These are phyloP conservation scores for Wickerhamomyces chaumierensis DNA, from an alignment of 805 yeast genomes.

Conservation along the genomic window DNA sequence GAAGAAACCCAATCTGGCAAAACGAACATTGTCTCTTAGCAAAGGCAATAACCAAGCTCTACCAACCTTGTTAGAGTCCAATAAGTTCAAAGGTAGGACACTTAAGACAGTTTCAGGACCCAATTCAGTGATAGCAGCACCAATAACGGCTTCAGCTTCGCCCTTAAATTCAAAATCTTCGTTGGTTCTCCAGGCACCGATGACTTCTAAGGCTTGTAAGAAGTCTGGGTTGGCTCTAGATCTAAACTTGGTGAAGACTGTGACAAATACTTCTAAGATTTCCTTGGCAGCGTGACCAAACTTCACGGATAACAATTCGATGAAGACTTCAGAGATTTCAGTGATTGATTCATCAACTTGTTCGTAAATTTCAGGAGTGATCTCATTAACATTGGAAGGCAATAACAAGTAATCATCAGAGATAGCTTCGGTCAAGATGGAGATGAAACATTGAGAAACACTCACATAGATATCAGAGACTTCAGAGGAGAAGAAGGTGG, in stretches of 20 bases:
- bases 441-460: constrained; percentile 80
- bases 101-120: constrained; percentile 81
- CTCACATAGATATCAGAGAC: constrained; percentile 53
- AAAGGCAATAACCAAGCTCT: constrained; percentile 94
- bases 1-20: constrained; percentile 58
- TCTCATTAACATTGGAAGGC: constrained; percentile 25
- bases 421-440: constrained; percentile 58
- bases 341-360: constrained; percentile 41
- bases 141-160: constrained; percentile 72
- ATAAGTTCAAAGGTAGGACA: constrained; percentile 69
- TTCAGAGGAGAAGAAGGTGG: constrained; percentile 60
- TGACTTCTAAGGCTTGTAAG: constrained; percentile 49
- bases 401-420: constrained; percentile 46
- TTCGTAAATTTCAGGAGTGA: constrained; percentile 42
- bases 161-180: constrained; percentile 56
- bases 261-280: constrained; percentile 55
- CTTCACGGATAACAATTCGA: constrained; percentile 57
- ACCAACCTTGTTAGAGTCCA: constrained; percentile 48
- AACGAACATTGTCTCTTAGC: constrained; percentile 73
- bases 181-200: constrained; percentile 80
- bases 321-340: constrained; percentile 40
- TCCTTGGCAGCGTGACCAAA: constrained; percentile 70
- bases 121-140: constrained; percentile 64
- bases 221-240: constrained; percentile 62
- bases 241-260: constrained; percentile 52